Percentiles rank a stretch among this genome's conserved stretches.
Evolutionary conservation across 1,284 basidiomycete species (phyloP).

Genomic region (Moesziomyces sp.): DNA sequence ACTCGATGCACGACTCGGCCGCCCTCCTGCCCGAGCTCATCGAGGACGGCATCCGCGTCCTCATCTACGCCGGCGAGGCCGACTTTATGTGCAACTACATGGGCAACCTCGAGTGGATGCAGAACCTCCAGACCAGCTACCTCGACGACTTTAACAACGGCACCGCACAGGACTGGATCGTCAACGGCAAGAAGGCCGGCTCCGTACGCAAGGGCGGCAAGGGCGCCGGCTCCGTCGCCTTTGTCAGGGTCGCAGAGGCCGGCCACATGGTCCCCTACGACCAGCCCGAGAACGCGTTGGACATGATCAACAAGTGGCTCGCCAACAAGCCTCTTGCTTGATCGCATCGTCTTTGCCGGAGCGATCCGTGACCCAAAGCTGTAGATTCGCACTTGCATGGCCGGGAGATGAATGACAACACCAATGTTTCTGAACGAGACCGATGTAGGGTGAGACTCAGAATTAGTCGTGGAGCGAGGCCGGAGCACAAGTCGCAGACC

Average conservation of each 20-base stretch:
- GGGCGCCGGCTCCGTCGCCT: constrained; percentile 60
- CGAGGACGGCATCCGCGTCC: constrained; percentile 78
- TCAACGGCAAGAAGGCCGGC: constrained; percentile 57
- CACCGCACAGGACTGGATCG: constrained; percentile 43
- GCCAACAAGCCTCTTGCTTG: constrained; percentile 68
- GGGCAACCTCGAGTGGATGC: constrained; percentile 64
- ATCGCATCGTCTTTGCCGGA: background rate
- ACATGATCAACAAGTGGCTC: constrained; percentile 74
- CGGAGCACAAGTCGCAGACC: too few species aligned
- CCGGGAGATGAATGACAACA: too few species aligned
- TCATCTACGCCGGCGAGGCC: constrained; percentile 86
- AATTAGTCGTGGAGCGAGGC: too few species aligned
- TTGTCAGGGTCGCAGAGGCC: constrained; percentile 49
- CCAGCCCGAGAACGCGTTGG: constrained; percentile 79
- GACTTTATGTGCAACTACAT: constrained; percentile 74
- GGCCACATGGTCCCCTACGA: constrained; percentile 74
- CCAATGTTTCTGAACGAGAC: too few species aligned
- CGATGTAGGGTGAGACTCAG: too few species aligned
- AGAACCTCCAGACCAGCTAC: constrained; percentile 55
- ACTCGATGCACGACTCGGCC: constrained; percentile 82
- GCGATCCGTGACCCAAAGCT: background rate
- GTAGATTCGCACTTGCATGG: background rate
- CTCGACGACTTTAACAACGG: constrained; percentile 57
- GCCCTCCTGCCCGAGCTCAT: constrained; percentile 79
- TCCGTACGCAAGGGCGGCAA: constrained; percentile 56